phyloP scores from a whole-genome alignment of 306 rosid genomes.

The Medicago truncatula region DNA sequence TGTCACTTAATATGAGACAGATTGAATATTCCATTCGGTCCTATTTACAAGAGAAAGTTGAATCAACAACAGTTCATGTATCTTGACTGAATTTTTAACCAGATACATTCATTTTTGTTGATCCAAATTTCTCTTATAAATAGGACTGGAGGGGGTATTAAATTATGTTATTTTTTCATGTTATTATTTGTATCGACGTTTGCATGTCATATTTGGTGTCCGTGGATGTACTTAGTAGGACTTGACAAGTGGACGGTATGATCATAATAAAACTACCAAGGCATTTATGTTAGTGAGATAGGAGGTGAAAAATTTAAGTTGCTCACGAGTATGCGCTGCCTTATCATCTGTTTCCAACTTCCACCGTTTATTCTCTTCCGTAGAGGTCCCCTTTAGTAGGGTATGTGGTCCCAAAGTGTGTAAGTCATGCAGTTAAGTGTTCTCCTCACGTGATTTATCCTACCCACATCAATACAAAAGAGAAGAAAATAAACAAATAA shows the following conservation, averaged over 20 bases:
- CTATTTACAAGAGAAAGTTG: too few relatives aligned
- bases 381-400: slow-evolving; percentile 34
- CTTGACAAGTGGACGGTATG: neutral
- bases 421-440: slow-evolving; percentile 30
- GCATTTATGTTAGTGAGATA: neutral
- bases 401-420: slow-evolving; percentile 56
- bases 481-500: neutral
- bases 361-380: slow-evolving; percentile 44
- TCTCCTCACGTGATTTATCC: slow-evolving; percentile 58
- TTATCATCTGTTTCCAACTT: slow-evolving; percentile 21
- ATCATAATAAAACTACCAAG: neutral
- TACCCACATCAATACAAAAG: slow-evolving; percentile 32
- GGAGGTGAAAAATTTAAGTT: slow-evolving; percentile 28
- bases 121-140: too few relatives aligned
- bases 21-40: too few relatives aligned
- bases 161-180: too few relatives aligned
- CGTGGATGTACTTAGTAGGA: too few relatives aligned
- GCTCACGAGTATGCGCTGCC: slow-evolving; percentile 31
- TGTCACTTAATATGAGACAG: too few relatives aligned
- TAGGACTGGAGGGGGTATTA: too few relatives aligned
- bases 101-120: too few relatives aligned
- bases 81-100: too few relatives aligned
- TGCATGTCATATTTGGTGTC: too few relatives aligned
- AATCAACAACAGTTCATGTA: too few relatives aligned
- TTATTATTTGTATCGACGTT: too few relatives aligned